phyloP scores from a whole-genome alignment of 305 asterid species.

The Fraxinus latifolia region DNA sequence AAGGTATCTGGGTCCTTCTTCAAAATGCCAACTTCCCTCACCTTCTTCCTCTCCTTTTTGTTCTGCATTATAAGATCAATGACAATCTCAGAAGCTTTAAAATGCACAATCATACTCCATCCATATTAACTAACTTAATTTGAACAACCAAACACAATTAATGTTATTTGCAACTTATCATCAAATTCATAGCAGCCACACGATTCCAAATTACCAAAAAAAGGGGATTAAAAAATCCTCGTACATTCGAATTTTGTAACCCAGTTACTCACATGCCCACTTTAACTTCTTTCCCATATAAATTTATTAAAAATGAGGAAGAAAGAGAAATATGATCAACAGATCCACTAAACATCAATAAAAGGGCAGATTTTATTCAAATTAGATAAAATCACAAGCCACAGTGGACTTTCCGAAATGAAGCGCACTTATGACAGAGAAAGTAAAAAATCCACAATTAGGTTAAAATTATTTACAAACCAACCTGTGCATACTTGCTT shows the following conservation, averaged over 20 bases:
- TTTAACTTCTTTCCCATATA: neutral
- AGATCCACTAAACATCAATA: neutral
- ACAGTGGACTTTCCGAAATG: neutral
- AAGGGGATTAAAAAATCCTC: neutral
- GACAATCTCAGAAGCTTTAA: slow-evolving; percentile 13
- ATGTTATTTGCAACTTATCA: neutral
- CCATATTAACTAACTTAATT: neutral
- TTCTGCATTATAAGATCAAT: slow-evolving; percentile 43
- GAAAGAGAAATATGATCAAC: neutral
- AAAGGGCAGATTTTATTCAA: neutral
- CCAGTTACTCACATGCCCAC: neutral
- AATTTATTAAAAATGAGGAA: neutral
- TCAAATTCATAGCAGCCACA: neutral
- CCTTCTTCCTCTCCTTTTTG: slow-evolving; percentile 93
- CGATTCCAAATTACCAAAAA: neutral
- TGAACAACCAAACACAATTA: neutral
- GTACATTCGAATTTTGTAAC: neutral
- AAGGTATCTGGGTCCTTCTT: slow-evolving; percentile 88
- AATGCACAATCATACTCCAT: slow-evolving; percentile 15
- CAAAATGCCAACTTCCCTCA: slow-evolving; percentile 89
- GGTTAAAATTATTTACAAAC: neutral
- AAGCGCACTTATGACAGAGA: neutral
- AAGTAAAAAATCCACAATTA: neutral
- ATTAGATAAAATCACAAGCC: neutral
- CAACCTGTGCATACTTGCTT: neutral